These are phyloP conservation scores for Penicillium sp. DNA, from an alignment of 2,329 filamentous ascomycete species.

Conservation along the genomic window DNA sequence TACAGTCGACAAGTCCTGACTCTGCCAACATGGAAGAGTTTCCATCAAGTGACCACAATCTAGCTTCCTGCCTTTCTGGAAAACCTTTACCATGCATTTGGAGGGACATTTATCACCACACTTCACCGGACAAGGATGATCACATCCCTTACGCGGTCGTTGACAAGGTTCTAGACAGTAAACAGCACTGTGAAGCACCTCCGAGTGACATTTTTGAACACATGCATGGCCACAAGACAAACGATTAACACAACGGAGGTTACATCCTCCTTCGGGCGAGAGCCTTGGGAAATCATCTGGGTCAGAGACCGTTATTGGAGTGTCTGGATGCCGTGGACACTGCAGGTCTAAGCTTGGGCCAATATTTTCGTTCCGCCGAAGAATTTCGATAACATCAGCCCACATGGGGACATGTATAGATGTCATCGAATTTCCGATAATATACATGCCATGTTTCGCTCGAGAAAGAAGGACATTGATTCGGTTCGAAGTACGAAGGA, in stretches of 20 bases:
- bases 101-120: conserved; percentile 42
- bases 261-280: conserved; percentile 62
- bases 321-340: conserved; percentile 59
- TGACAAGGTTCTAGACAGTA: conserved; percentile 40
- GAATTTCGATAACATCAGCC: conserved; percentile 53
- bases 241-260: conserved; percentile 44
- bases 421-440: conserved; percentile 64
- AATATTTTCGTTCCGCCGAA: conserved; percentile 46
- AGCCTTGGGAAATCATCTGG: conserved; percentile 56
- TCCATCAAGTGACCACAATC: conserved; percentile 28
- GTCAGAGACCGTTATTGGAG: conserved; percentile 45
- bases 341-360: conserved; percentile 51
- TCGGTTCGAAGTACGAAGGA: conserved; percentile 62
- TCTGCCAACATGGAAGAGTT: conserved; percentile 32
- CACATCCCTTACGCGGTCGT: conserved; percentile 33
- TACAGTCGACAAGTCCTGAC: conserved; percentile 45
- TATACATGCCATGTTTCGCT: conserved; percentile 65
- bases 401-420: conserved; percentile 60
- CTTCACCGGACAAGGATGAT: conserved; percentile 37
- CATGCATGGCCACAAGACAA: conserved; percentile 47
- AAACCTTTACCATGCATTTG: conserved; percentile 30
- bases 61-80: conserved; percentile 21
- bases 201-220: conserved; percentile 43
- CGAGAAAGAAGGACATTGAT: conserved; percentile 67
- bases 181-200: conserved; percentile 39